Percentiles rank a stretch among this genome's conserved stretches.
These are phyloP conservation scores for Scheffersomyces segobiensis DNA, from an alignment of 1,139 yeast species.

Conservation along the genomic window DNA sequence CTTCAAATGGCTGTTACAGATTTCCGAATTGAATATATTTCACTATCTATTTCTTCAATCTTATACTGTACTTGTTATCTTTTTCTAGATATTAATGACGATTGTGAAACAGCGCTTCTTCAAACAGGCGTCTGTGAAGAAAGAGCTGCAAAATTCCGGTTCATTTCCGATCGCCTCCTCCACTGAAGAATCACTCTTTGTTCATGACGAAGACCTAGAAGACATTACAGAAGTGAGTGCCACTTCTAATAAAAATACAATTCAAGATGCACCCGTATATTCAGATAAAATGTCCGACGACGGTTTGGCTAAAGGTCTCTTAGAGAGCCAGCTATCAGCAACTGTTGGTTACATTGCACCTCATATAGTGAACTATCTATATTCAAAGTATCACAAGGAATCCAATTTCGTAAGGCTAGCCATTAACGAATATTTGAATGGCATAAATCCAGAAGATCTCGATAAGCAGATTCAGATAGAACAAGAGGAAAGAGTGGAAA, in stretches of 20 bases:
- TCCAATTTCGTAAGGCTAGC: constrained; percentile 29
- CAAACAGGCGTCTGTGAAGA: neutral
- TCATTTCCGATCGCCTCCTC: neutral
- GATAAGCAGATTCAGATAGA: constrained; percentile 6
- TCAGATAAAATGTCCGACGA: constrained; percentile 12
- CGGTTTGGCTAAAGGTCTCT: constrained; percentile 12
- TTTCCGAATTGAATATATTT: neutral
- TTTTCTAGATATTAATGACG: neutral
- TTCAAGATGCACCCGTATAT: neutral
- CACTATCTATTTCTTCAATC: too few species aligned
- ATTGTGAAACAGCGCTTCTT: neutral
- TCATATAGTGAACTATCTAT: constrained; percentile 17
- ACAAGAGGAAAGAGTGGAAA: neutral
- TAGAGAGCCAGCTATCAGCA: constrained; percentile 19
- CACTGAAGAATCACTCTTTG: neutral
- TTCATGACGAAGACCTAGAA: neutral
- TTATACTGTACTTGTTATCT: neutral
- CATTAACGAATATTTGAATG: constrained; percentile 27
- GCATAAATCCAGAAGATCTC: constrained; percentile 13
- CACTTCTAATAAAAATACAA: neutral
- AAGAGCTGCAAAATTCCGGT: neutral
- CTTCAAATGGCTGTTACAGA: neutral
- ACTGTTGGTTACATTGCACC: constrained; percentile 25
- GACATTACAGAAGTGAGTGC: neutral
- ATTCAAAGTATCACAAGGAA: constrained; percentile 20